Base-by-base conservation (phyloP, 1,284 basidiomycete genomes). In the Schizophyllum commune region DNA sequence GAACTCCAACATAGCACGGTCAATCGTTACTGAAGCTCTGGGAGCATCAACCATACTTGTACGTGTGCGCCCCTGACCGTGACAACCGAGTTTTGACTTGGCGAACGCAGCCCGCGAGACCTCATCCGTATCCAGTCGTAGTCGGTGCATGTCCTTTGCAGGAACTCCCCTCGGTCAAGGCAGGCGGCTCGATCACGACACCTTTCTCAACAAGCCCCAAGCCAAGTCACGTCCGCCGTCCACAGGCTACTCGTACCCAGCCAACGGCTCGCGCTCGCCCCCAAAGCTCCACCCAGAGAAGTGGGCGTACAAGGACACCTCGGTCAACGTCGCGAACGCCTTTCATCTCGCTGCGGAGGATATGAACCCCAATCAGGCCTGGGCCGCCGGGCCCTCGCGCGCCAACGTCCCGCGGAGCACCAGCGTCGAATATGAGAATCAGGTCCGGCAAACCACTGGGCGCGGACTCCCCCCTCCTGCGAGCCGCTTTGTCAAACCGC, bases 321-420 rank as follows among this genome's bases (percentile, higher is more conserved):
- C 88, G 52, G 91, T 94, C 58, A 90, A 91, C 72, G 86, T 92
- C 69, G 92, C 91, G 27, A 83, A 83, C 67, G 92, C 91, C 22
- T 89, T 94, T 68, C 76, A 80, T 65, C 85, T 86, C 72, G 91
- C 90, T 47, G 86, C 74, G 32, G 75, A 74, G 70, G 76, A 79
- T 58, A 81, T 81, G 77, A 83, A 79, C 67, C 81, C 83, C 20
- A 87, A 87, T 70, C 75, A 76, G 57, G 72, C 84, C 0, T 90
- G 88, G 88, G 83, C 84, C 1, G 85, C 87, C 1, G 79, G 79
- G 58, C 70, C 76, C 13, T 75, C 80, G n/a, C 78, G 80, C 56
- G 77, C 76, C 63, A 65, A 73, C 34, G 74, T 86, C 2, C 86
- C 87, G 5, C 81, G 88, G 55, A 87, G 87, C 68, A 87, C 88